Percentiles rank a stretch among this genome's conserved stretches.
Evolutionary conservation across 805 yeast species (phyloP).

Genomic region (Candida sakaeoensis): DNA sequence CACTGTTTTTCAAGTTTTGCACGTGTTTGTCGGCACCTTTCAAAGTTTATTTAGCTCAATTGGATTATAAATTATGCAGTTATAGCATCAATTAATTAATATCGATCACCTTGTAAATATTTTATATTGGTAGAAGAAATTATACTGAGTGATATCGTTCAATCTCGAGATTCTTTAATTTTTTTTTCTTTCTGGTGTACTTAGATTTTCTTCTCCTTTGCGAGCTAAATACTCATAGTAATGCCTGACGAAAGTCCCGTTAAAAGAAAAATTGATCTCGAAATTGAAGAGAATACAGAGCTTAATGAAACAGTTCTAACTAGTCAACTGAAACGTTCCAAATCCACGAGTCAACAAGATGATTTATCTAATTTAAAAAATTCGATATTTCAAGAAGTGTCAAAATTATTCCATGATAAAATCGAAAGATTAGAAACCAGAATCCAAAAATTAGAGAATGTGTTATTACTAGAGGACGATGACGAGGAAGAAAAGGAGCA

Average conservation of each 20-base stretch:
- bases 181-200: background rate
- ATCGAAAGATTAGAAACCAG: conserved; percentile 8
- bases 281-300: conserved; percentile 5
- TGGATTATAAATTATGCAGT: no score
- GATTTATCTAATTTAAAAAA: conserved; percentile 19
- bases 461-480: conserved; percentile 1
- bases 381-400: conserved; percentile 29
- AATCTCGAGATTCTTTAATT: no score
- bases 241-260: conserved; percentile 15
- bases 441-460: conserved; percentile 8
- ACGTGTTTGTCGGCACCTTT: no score
- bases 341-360: conserved; percentile 15
- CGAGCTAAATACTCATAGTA: background rate
- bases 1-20: no score
- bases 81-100: no score
- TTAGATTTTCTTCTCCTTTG: background rate
- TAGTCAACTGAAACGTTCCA: conserved; percentile 8
- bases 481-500: background rate
- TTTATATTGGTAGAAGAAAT: no score
- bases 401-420: conserved; percentile 15
- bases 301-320: background rate
- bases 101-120: no score
- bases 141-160: no score
- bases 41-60: no score
- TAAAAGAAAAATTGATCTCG: conserved; percentile 18